These are phyloP conservation scores for Tricholoma matsutake DNA, from an alignment of 768 basidiomycete genomes.

Conservation along the genomic window DNA sequence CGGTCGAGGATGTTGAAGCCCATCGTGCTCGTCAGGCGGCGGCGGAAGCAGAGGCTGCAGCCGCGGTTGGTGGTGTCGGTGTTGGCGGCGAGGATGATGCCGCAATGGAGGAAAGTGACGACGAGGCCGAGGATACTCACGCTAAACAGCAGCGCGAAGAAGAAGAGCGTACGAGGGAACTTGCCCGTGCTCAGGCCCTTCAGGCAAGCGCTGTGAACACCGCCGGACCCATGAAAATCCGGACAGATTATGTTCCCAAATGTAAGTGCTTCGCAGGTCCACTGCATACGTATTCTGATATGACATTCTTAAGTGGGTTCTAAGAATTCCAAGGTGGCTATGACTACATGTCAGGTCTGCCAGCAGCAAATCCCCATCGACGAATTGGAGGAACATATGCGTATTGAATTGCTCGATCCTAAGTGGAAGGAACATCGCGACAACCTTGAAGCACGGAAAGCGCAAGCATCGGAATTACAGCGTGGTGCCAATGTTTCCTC, in stretches of 20 bases:
- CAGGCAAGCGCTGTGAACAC: constrained; percentile 75
- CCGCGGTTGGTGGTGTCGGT: constrained; percentile 68
- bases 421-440: constrained; percentile 98
- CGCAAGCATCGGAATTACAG: constrained; percentile 83
- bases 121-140: constrained; percentile 63
- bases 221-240: constrained; percentile 86
- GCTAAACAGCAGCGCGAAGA: constrained; percentile 65
- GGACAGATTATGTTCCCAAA: constrained; percentile 95
- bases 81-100: constrained; percentile 51
- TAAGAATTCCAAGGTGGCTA: constrained; percentile 61
- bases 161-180: constrained; percentile 64
- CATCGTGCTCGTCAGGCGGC: constrained; percentile 79
- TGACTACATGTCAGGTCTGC: constrained; percentile 90
- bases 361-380: constrained; percentile 96
- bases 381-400: constrained; percentile 96
- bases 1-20: constrained; percentile 82
- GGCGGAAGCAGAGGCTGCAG: constrained; percentile 81
- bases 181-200: constrained; percentile 75
- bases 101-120: constrained; percentile 86
- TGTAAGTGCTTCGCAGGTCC: constrained; percentile 44
- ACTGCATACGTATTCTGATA: constrained; percentile 7
- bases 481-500: constrained; percentile 92
- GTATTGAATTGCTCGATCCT: constrained; percentile 96
- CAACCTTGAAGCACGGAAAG: constrained; percentile 82
- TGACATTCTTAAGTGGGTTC: constrained; percentile 49